Base-by-base conservation (phyloP, 2,329 filamentous ascomycete genomes). In the Fusarium circinatum region DNA sequence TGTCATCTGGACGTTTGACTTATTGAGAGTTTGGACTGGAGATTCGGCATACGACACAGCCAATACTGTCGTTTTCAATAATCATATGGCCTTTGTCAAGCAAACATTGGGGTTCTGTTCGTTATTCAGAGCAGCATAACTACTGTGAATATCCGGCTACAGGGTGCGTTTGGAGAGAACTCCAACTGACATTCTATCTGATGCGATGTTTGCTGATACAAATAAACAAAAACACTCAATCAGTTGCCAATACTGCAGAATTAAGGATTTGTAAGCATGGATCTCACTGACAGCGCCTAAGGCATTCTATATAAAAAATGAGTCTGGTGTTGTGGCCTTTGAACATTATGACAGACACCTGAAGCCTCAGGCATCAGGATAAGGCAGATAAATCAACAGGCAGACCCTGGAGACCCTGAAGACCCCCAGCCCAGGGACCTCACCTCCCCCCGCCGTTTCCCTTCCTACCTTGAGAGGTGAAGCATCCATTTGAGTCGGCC, bases 301-400 rank as follows among this genome's bases (percentile, higher is more conserved):
- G 15, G n/a, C 17, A n/a, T 48, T 20, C 47, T n/a, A 49, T n/a
- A 12, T 5, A 17, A 49, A 30, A 32, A 13, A 49, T 30, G 47
- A 49, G 28, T 9, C 15, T 34, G 30, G 20, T 24, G n/a, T 20
- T 24, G 30, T 51, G 24, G 51, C 26, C 39, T 38, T 38, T 24
- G 26, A 49, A 74, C 36, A 12, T 18, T 6, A 39, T 42, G 47
- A 64, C 34, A 39, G 51, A 68, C 30, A 71, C 62, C 71, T 71
- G n/a, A 62, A 30, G 20, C 38, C 28, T 68, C n/a, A 74, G 71
- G 71, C 71, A 45, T 12, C 13, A 54, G 26, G 30, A 39, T 54
- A 17, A 72, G 67, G 67, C 44, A 22, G 59, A 69, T 65, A 56
- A 73, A 55, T 72, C 64, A 69, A 55, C 64, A 42, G 24, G 26